Conservation (phyloP, 306 rosid species). For the Mucuna pruriens region DNA sequence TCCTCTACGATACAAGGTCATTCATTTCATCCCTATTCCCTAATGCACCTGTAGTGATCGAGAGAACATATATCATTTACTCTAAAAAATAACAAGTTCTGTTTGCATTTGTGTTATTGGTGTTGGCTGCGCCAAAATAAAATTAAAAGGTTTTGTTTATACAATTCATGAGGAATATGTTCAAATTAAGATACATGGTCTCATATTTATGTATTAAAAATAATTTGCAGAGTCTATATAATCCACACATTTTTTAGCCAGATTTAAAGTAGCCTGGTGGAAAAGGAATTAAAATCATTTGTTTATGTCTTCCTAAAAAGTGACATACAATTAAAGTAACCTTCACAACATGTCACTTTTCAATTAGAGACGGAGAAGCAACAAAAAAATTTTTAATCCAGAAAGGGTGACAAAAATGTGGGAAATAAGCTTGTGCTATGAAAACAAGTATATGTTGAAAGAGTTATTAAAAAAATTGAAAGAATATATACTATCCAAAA, state of each 20-base stretch:
- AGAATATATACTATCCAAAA: too few species aligned
- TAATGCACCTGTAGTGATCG: too few species aligned
- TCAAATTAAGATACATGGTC: neutral
- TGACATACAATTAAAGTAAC: neutral
- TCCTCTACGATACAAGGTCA: too few species aligned
- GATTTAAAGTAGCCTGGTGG: neutral
- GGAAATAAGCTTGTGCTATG: too few species aligned
- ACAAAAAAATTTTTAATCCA: too few species aligned
- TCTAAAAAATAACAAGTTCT: neutral
- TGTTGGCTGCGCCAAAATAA: neutral
- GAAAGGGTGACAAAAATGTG: too few species aligned
- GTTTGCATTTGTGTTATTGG: neutral
- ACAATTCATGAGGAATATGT: neutral
- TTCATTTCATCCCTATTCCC: too few species aligned
- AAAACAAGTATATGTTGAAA: too few species aligned
- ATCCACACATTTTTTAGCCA: neutral
- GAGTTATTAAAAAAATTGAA: too few species aligned
- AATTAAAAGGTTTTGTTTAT: neutral
- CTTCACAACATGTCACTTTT: too few species aligned
- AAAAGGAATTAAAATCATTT: neutral
- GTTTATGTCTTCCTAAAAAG: neutral
- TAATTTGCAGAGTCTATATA: neutral
- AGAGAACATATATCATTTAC: neutral
- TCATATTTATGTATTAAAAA: neutral
- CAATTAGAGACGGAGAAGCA: too few species aligned